Evolutionary conservation across 176 grass and related monocot species (phyloP).

Genomic region (Carex scoparia): DNA sequence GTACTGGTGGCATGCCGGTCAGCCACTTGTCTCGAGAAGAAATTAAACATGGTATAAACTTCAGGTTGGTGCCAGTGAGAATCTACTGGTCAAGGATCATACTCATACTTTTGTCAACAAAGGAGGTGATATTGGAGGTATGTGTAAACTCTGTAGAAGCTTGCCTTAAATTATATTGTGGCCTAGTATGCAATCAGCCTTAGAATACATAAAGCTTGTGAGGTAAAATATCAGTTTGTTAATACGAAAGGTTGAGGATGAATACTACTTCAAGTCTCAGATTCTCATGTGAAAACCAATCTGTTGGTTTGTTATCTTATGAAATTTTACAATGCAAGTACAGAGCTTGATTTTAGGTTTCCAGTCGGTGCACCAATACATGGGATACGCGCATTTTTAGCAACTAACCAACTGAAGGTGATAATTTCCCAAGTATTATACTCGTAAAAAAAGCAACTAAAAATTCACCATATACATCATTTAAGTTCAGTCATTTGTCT

Average conservation of each 20-base stretch:
- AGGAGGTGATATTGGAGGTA: slow-evolving; percentile 84
- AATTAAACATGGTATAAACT: slow-evolving; percentile 19
- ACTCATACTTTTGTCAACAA: slow-evolving; percentile 98
- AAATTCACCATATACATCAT: not conserved
- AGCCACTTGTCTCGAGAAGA: not conserved
- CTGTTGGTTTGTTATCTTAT: not conserved
- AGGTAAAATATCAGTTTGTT: not conserved
- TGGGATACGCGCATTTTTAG: slow-evolving; percentile 89
- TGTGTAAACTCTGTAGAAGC: not conserved
- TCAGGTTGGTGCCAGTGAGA: slow-evolving; percentile 86
- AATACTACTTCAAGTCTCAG: not conserved
- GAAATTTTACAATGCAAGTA: slow-evolving; percentile 20
- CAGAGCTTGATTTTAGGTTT: slow-evolving; percentile 99
- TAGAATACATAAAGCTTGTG: not conserved
- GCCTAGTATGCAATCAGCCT: not conserved
- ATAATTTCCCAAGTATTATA: slow-evolving; percentile 22
- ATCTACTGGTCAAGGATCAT: slow-evolving; percentile 93
- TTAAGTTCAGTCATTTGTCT: slow-evolving; percentile 3
- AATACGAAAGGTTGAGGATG: not conserved
- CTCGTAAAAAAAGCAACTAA: not conserved
- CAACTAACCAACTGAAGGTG: slow-evolving; percentile 93
- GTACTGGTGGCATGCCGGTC: not conserved
- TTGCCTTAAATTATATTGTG: not conserved
- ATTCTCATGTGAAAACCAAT: not conserved
- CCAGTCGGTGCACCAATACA: slow-evolving; percentile 86